Percentiles rank a stretch among this genome's conserved stretches.
phyloP scores from a whole-genome alignment of 2,329 filamentous ascomycete species.

The Thermoascus crustaceus region DNA sequence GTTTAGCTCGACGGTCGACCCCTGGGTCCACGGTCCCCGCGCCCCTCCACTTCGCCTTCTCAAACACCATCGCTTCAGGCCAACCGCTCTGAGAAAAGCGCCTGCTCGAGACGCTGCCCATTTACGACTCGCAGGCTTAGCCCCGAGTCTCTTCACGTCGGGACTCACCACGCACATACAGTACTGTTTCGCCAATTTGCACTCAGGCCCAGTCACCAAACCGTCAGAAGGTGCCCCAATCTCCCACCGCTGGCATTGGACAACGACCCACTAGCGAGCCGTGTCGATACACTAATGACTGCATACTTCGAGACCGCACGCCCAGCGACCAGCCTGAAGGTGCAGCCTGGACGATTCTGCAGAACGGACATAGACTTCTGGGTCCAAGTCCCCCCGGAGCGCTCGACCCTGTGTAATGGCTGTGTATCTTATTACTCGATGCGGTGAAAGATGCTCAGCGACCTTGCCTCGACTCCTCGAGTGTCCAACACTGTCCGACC shows the following conservation, averaged over 20 bases:
- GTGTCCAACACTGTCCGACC: not conserved
- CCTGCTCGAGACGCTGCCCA: not conserved
- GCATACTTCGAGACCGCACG: too few relatives aligned
- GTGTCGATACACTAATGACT: not conserved
- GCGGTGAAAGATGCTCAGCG: not conserved
- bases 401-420: too few relatives aligned
- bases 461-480: not conserved
- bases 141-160: not conserved
- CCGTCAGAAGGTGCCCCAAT: not conserved
- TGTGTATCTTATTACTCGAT: not conserved
- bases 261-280: not conserved
- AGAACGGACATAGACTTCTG: too few relatives aligned
- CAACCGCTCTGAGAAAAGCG: conserved; percentile 1
- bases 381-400: too few relatives aligned
- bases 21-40: not conserved
- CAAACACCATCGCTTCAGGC: not conserved
- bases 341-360: too few relatives aligned
- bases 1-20: too few relatives aligned
- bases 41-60: not conserved
- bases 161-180: too few relatives aligned
- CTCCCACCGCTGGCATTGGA: not conserved
- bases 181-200: too few relatives aligned
- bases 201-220: too few relatives aligned
- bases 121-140: not conserved
- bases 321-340: too few relatives aligned